phyloP scores from a whole-genome alignment of 352 stramenopile species.

The Halophytophthora polymorphica region DNA sequence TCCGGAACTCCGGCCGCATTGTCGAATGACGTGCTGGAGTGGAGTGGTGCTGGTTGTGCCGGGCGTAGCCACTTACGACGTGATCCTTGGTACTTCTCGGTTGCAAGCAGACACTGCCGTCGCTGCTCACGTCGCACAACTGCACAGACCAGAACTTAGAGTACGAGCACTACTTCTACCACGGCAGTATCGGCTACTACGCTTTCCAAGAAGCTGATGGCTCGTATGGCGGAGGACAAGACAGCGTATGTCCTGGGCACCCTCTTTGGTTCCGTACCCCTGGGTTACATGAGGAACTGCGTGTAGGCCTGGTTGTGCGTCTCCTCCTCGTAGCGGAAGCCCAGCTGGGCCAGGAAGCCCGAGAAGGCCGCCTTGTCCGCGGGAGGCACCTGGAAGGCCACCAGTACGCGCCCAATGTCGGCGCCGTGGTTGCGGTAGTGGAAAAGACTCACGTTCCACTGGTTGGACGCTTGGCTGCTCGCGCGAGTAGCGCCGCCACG shows the following conservation, averaged over 20 bases:
- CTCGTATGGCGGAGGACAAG: constrained; percentile 3
- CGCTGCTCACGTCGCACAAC: neutral
- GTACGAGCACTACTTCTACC: constrained; percentile 19
- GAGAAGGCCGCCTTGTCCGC: constrained; percentile 54
- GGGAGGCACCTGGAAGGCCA: constrained; percentile 92
- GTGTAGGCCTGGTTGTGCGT: constrained; percentile 80
- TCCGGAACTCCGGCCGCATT: no score
- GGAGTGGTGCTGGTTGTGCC: no score
- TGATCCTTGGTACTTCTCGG: no score
- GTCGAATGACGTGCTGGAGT: no score
- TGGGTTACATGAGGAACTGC: constrained; percentile 69
- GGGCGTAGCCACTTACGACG: no score
- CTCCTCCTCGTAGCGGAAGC: constrained; percentile 82
- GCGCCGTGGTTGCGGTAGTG: constrained; percentile 99
- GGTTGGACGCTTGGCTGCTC: constrained; percentile 40
- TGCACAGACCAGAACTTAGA: constrained; percentile 3
- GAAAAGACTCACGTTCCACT: constrained; percentile 98
- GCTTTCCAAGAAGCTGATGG: constrained; percentile 12
- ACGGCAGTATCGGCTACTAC: constrained; percentile 15
- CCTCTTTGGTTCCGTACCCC: no score
- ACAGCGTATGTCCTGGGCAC: constrained; percentile 10
- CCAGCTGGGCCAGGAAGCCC: constrained; percentile 63
- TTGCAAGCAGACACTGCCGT: neutral
- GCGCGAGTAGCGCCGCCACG: neutral
- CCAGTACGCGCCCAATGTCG: constrained; percentile 96